These are phyloP conservation scores for Ophiosphaerella narmari DNA, from an alignment of 2,329 filamentous ascomycete genomes.

Conservation along the genomic window DNA sequence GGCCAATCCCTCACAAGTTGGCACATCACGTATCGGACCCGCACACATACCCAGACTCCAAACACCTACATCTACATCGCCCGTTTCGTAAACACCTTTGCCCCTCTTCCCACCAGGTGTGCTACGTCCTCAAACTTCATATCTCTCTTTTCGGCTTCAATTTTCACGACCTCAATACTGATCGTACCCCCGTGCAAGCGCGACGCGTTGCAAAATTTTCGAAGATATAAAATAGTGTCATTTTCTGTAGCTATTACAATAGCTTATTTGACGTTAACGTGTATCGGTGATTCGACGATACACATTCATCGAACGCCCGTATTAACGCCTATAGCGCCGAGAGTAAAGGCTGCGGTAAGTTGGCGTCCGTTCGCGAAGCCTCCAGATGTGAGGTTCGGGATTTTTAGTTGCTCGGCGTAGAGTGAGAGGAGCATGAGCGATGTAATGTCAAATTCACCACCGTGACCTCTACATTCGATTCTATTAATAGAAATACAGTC, in stretches of 20 bases:
- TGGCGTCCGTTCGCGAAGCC: conserved; percentile 34
- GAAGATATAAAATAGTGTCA: conserved; percentile 30
- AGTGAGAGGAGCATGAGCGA: conserved; percentile 47
- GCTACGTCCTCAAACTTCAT: conserved; percentile 35
- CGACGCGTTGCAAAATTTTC: conserved; percentile 34
- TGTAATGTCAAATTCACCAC: conserved; percentile 59
- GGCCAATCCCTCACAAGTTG: conserved; percentile 45
- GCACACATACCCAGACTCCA: conserved; percentile 88
- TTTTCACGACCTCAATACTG: conserved; percentile 26
- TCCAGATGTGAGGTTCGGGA: conserved; percentile 32
- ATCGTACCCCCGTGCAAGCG: conserved; percentile 34
- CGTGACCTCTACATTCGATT: conserved; percentile 47
- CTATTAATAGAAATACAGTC: conserved; percentile 28
- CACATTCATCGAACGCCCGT: conserved; percentile 39
- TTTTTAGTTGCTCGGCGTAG: conserved; percentile 27
- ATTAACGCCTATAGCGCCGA: conserved; percentile 32
- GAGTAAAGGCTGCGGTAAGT: conserved; percentile 31
- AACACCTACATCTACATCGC: conserved; percentile 36
- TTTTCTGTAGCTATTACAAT: conserved; percentile 24
- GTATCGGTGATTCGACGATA: conserved; percentile 32
- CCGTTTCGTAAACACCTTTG: conserved; percentile 30
- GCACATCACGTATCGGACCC: conserved; percentile 67
- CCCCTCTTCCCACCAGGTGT: conserved; percentile 33
- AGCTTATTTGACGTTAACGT: conserved; percentile 29
- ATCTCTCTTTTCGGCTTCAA: conserved; percentile 31